Evolutionary conservation across 2,329 filamentous ascomycete genomes (phyloP), one percentile per base, ranked within the genome.

Genomic region (Xylaria multiplex): DNA sequence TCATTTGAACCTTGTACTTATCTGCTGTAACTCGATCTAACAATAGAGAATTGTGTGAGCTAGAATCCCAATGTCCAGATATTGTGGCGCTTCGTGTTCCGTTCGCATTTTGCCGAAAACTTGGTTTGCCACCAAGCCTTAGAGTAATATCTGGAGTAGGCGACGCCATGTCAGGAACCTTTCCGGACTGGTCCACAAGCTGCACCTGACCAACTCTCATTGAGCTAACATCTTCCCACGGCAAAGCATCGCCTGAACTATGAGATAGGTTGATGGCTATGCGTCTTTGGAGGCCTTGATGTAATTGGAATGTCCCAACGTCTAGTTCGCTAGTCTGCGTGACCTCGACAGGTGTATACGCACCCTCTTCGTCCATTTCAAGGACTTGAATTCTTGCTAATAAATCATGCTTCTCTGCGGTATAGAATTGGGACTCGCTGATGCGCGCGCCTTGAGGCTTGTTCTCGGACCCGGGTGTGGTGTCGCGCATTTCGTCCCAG

Each of bases 401-500:
- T 30, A 99, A 85, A 77, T 99, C 96, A 76, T 99, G 94, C 71
- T 93, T 91, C 77, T 98, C 96, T 77, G 97, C 93, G 0, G 90
- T 93, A 73, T 91, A 97, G 76, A 96, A 99, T 71, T 99, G 94
- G 0, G 92, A 91, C 78, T 99, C 96, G 13, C 93, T 90, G 70
- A 99, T 90, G 11, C 96, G 87, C 27, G 91, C 85, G 48, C 83
- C 85, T 67, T 85, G 87, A 5, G 82, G 77, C 64, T 82, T 84
- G 48, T 82, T 82, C 62, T 86, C 85, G 19, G 86, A 85, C 68
- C 87, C 85, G 2, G 86, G 85, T 56, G 89, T 83, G 19, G 87
- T 86, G 78, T 99, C 95, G 65, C 95, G 90, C 90, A 99, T 97
- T 74, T 98, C 96, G 77, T 99, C 96, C 96, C 96, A 99, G 80